Evolutionary conservation across 345 rosid genomes (phyloP).

Genomic region (Jatropha curcas): DNA sequence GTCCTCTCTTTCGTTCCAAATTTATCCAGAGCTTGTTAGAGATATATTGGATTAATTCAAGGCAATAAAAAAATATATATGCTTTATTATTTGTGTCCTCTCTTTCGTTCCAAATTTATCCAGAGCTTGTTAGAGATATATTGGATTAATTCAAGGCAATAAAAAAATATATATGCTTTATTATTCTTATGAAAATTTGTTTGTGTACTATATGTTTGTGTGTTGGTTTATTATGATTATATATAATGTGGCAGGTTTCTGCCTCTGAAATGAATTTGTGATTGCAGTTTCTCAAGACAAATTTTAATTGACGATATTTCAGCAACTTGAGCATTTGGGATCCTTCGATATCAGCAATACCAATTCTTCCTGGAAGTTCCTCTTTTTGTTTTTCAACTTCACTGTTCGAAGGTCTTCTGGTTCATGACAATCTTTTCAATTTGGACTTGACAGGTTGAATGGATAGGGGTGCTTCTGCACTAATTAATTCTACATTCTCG

Average conservation of each 20-base stretch:
- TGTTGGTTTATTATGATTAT: neutral
- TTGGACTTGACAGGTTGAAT: constrained; percentile 36
- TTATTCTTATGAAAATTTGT: neutral
- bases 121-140: no score
- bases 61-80: no score
- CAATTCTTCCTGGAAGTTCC: constrained; percentile 66
- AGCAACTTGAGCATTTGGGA: constrained; percentile 59
- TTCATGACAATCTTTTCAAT: constrained; percentile 35
- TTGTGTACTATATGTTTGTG: neutral
- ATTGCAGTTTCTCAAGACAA: constrained; percentile 60
- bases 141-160: no score
- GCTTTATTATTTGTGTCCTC: no score
- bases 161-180: neutral
- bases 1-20: no score
- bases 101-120: no score
- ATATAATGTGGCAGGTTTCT: constrained; percentile 34
- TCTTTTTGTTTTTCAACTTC: constrained; percentile 61
- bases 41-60: no score
- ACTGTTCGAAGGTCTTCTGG: constrained; percentile 44
- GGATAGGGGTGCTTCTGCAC: constrained; percentile 51
- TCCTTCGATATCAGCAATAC: constrained; percentile 43
- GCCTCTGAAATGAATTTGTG: constrained; percentile 62
- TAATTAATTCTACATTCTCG: constrained; percentile 39
- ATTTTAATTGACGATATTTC: constrained; percentile 69
- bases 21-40: no score